These are phyloP conservation scores for Mrakia blollopis DNA, from an alignment of 768 basidiomycete species.

Conservation along the genomic window DNA sequence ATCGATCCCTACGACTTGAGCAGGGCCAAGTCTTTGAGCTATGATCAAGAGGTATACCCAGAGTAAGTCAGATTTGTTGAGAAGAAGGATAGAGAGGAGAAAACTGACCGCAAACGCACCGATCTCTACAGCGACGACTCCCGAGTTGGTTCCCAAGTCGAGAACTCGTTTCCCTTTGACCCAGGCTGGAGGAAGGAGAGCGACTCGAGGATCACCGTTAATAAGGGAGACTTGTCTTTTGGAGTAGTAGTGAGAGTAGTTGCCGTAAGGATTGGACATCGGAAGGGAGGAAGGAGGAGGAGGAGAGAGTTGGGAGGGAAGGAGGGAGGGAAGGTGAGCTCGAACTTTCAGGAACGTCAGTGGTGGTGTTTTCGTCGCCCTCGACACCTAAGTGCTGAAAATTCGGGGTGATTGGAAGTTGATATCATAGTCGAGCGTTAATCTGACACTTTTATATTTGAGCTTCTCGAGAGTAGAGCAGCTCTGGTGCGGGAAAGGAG, in stretches of 20 bases:
- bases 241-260: constrained; percentile 55
- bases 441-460: too few relatives aligned
- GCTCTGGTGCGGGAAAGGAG: too few relatives aligned
- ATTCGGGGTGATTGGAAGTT: too few relatives aligned
- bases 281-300: neutral
- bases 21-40: constrained; percentile 13
- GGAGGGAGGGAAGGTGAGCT: neutral
- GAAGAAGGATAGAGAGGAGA: neutral
- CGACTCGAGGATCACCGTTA: constrained; percentile 58
- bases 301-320: constrained; percentile 1
- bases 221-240: constrained; percentile 56
- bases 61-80: neutral
- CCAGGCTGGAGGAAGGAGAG: constrained; percentile 54
- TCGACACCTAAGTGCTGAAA: too few relatives aligned
- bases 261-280: constrained; percentile 25
- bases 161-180: constrained; percentile 60
- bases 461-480: too few relatives aligned
- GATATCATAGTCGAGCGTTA: too few relatives aligned
- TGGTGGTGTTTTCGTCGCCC: too few relatives aligned
- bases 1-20: constrained; percentile 24
- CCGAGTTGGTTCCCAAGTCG: constrained; percentile 84
- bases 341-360: neutral
- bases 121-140: constrained; percentile 79
- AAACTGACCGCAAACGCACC: constrained; percentile 49
- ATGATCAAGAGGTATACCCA: too few relatives aligned